Evolutionary conservation across 805 yeast genomes (phyloP).

Genomic region (Komagataella ulmi): DNA sequence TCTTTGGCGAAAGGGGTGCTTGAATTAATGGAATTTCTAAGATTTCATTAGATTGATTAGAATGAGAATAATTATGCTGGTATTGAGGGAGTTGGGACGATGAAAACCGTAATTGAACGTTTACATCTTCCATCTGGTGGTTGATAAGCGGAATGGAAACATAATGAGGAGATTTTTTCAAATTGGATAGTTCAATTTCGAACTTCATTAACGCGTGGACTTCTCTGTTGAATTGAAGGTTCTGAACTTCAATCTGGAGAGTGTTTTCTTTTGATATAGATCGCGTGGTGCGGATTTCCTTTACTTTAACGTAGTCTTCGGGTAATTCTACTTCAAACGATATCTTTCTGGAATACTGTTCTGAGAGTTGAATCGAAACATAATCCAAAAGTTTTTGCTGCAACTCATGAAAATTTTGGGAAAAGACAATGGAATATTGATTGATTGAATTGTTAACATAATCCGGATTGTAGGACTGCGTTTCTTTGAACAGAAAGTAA

Average conservation of each 20-base stretch:
- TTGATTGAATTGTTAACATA: neutral
- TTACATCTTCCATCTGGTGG: neutral
- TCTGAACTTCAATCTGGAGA: neutral
- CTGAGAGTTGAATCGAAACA: neutral
- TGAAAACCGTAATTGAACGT: neutral
- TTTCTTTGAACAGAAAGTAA: neutral
- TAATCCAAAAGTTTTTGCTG: neutral
- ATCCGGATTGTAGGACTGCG: neutral
- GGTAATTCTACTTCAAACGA: neutral
- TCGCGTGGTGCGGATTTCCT: neutral
- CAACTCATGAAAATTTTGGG: neutral
- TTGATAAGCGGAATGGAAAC: neutral
- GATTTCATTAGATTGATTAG: neutral
- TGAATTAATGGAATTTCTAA: neutral
- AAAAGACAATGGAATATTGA: neutral
- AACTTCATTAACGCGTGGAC: neutral
- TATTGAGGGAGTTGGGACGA: neutral
- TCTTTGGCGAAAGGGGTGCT: neutral
- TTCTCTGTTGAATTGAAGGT: neutral
- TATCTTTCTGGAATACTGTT: neutral
- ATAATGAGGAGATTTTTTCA: neutral
- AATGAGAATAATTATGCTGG: neutral
- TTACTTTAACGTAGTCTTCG: neutral
- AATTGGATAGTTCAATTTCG: neutral
- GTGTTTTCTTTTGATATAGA: neutral